Conservation (phyloP, 345 rosid species). For the Noccaea caerulescens region DNA sequence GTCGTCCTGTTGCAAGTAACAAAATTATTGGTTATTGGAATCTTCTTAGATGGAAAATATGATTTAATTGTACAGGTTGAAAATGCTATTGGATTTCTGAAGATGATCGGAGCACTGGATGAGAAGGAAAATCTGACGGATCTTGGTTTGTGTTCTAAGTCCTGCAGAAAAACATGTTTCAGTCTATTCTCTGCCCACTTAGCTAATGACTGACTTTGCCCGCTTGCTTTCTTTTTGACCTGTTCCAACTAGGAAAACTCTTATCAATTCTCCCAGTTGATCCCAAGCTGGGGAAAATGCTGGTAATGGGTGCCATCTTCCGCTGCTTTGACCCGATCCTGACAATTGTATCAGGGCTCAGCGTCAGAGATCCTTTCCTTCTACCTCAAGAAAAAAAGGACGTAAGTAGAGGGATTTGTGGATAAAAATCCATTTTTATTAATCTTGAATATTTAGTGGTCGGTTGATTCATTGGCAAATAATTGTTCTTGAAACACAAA, state of each 20-base stretch:
- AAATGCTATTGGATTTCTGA: conserved; percentile 91
- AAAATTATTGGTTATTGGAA: conserved; percentile 1
- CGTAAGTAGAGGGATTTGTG: conserved; percentile 53
- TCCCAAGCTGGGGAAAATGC: conserved; percentile 99
- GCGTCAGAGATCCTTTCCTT: conserved; percentile 97
- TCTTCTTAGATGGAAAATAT: neutral
- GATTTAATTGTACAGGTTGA: conserved; percentile 63
- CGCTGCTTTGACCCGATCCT: conserved; percentile 92
- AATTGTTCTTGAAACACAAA: neutral
- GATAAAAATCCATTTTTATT: neutral
- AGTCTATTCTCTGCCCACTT: conserved; percentile 3
- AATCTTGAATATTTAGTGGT: conserved; percentile 5
- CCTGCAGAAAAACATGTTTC: conserved; percentile 20
- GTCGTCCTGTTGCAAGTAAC: neutral
- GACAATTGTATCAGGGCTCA: conserved; percentile 92
- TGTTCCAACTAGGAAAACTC: conserved; percentile 61
- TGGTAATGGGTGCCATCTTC: conserved; percentile 94
- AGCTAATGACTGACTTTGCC: conserved; percentile 23
- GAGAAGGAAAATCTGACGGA: conserved; percentile 87
- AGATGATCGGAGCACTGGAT: conserved; percentile 92
- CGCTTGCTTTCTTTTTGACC: conserved; percentile 27
- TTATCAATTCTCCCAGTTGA: conserved; percentile 94
- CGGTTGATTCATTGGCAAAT: conserved; percentile 15
- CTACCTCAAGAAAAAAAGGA: conserved; percentile 97
- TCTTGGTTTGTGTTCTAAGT: conserved; percentile 71